Base-by-base conservation (phyloP, 1,284 basidiomycete genomes). In the Malassezia japonica region DNA sequence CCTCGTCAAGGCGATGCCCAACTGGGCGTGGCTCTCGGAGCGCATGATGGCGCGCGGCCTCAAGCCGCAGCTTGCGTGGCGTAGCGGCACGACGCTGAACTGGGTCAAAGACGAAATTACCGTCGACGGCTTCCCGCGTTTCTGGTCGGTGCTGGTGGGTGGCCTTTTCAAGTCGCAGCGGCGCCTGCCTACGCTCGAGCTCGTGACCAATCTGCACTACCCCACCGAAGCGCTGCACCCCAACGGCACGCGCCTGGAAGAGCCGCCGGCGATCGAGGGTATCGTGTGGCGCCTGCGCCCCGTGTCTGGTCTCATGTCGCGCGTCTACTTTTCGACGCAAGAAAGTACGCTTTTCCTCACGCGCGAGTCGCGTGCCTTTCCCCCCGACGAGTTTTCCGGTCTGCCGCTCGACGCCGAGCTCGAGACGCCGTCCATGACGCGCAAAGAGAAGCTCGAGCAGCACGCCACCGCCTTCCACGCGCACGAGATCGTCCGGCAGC, bases 201-300 rank as follows among this genome's bases (percentile, higher is more conserved):
- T 88, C 42, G 79, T 85, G 3, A 68, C 84, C 1, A 81, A 79
- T 18, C 78, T 80, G 42, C 87, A 90, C 70, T 77, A 76, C 27
- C 79, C 82, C 0, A 79, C 77, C 3, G 75, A 76, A 37, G 65
- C 85, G 21, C 77, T 77, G 54, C 71, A 80, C 15, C 78, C 78
- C 51, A 77, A 80, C 55, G 82, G 81, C 39, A 78, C 74, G 15
- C 76, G 74, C 35, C 64, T 86, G 12, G 72, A 78, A 16, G 85
- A 89, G 65, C 87, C 87, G 1, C 80, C 81, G 0, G 79, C 80
- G 1, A 75, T 89, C 38, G 87, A 90, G 73, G 87, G 87, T 1
- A 89, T 84, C 72, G 74, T 87, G 29, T 68, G 70, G 61, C 82
- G 83, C 45, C 79, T 87, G 64, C 80, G 79, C 55, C 77, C 81